A percentile compares a stretch with the other conserved stretches of the same genome.
phyloP scores from a whole-genome alignment of 176 grass and related monocot species.

The Eleusine indica region DNA sequence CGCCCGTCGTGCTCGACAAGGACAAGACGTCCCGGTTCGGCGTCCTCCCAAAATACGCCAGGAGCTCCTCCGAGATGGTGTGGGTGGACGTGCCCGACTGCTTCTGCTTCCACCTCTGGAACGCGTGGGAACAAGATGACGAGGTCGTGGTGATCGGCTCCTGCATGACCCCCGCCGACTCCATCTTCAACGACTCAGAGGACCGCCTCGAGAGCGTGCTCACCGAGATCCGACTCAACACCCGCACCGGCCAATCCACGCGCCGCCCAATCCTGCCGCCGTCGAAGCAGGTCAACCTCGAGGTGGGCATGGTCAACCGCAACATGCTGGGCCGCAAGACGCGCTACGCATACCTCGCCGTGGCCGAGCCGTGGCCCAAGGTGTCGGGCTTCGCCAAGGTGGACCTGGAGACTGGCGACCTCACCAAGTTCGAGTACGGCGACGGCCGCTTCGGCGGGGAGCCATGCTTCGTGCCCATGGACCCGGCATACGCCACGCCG shows the following conservation, averaged over 20 bases:
- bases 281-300: constrained; percentile 72
- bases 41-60: constrained; percentile 74
- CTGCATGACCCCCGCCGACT: constrained; percentile 95
- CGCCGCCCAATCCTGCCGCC: constrained; percentile 60
- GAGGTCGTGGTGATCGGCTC: constrained; percentile 94
- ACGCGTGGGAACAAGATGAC: constrained; percentile 86
- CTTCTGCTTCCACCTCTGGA: constrained; percentile 99
- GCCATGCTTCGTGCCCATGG: constrained; percentile 81
- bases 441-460: constrained; percentile 76
- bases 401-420: constrained; percentile 69
- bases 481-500: constrained; percentile 2
- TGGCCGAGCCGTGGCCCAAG: constrained; percentile 96
- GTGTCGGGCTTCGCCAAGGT: constrained; percentile 94
- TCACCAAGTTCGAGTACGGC: constrained; percentile 73
- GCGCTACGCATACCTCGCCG: constrained; percentile 78
- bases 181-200: constrained; percentile 93
- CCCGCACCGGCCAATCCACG: constrained; percentile 63
- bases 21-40: constrained; percentile 83
- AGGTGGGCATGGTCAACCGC: constrained; percentile 92
- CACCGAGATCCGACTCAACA: constrained; percentile 89
- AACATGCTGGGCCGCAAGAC: constrained; percentile 74
- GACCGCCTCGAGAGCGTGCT: constrained; percentile 72
- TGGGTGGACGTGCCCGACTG: constrained; percentile 97
- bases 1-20: constrained; percentile 81
- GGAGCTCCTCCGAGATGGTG: constrained; percentile 60